Conservation (phyloP, 2,329 filamentous ascomycete species). For the Fusarium denticulatum region DNA sequence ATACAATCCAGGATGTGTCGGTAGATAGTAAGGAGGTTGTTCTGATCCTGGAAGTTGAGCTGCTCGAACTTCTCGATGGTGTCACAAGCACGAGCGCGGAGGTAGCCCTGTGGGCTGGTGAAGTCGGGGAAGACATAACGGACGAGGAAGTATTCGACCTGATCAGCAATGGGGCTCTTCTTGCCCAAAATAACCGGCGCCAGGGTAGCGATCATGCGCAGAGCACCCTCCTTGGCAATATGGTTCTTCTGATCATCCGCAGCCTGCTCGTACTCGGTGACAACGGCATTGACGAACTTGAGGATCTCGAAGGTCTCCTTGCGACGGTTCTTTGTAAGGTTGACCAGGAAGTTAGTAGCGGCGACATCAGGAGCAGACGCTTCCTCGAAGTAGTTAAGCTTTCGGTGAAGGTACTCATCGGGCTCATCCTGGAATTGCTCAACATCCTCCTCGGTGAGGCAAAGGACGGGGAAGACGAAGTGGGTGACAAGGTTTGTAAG, state of each 20-base stretch:
- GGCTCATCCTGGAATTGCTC: constrained; percentile 95
- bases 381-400: constrained; percentile 98
- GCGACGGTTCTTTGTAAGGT: constrained; percentile 90
- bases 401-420: constrained; percentile 95
- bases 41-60: constrained; percentile 94
- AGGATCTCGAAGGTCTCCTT: constrained; percentile 97
- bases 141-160: constrained; percentile 98
- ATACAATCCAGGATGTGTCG: constrained; percentile 96
- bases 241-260: constrained; percentile 92
- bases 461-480: constrained; percentile 94
- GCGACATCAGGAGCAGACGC: constrained; percentile 94
- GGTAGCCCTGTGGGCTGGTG: constrained; percentile 88
- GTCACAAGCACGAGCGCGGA: constrained; percentile 94
- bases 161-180: constrained; percentile 97
- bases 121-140: constrained; percentile 99
- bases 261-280: constrained; percentile 89
- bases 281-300: constrained; percentile 93
- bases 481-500: constrained; percentile 93
- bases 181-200: constrained; percentile 95
- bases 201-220: constrained; percentile 96
- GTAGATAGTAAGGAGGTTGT: constrained; percentile 96
- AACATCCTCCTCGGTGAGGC: constrained; percentile 89
- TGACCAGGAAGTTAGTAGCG: constrained; percentile 95
- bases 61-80: constrained; percentile 98
- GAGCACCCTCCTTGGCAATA: constrained; percentile 92